Evolutionary conservation across 345 rosid genomes (phyloP), one percentile per base, ranked within the genome.

Genomic region (Salix udensis): DNA sequence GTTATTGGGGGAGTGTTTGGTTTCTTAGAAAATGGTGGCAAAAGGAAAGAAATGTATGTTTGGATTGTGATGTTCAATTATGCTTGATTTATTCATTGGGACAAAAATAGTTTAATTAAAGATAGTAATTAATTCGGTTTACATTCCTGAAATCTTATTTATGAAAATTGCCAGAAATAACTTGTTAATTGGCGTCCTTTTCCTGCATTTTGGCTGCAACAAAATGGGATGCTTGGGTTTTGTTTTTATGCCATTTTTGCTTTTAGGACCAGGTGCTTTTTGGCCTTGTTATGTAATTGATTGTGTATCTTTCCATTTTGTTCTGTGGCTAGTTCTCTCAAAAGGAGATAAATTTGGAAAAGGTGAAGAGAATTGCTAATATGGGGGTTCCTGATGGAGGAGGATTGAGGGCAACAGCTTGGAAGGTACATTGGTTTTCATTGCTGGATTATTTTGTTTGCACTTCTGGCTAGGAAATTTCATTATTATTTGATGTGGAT

Each of bases 321-420:
- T 68, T 77, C 21, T 70, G 28, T 74, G 66, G 61, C 64, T 82
- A 88, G 93, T 72, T 91, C 44, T 85, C 91, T 40, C 91, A 82
- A 80, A 78, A 76, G 81, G 89, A 89, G 78, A 86, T 91, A 65
- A 87, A 91, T 82, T 70, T 89, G 82, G 91, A 88, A 50, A 91
- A 89, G 77, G 62, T 89, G 75, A 88, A 79, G 75, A 87, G 89
- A 76, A 84, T 88, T 71, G 89, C 89, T 3, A 76, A 80, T 52
- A 78, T 82, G 0, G 93, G 93, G 36, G 83, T 91, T 74, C 89
- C 91, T 39, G 84, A 85, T n/a, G 91, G 90, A 70, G 89, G 88
- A 68, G 86, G 90, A 9, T 68, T 87, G 68, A 84, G 93, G 14
- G 90, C 91, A 39, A 86, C 89, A 23, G 76, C 81, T 76, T 91